Evolutionary conservation across 2,329 filamentous ascomycete species (phyloP).

Genomic region (Knufia fluminis): DNA sequence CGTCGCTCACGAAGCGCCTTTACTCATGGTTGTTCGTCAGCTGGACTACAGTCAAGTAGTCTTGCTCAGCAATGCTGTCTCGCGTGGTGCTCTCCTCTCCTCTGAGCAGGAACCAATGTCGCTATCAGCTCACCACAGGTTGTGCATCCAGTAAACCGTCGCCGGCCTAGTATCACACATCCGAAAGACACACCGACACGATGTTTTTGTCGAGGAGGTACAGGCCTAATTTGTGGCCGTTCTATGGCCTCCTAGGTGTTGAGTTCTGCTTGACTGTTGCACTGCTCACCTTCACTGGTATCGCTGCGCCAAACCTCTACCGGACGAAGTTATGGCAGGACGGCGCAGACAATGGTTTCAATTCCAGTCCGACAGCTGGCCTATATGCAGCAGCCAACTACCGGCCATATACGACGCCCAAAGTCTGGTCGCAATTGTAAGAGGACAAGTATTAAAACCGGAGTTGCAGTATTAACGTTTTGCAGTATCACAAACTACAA

Average conservation of each 20-base stretch:
- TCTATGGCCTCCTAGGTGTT: constrained; percentile 44
- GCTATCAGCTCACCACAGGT: not conserved
- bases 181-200: constrained; percentile 1
- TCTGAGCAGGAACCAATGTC: not conserved
- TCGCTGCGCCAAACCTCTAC: constrained; percentile 53
- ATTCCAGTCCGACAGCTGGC: constrained; percentile 48
- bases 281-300: constrained; percentile 51
- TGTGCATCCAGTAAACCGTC: not conserved
- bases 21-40: not conserved
- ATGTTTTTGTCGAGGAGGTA: constrained; percentile 47
- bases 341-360: constrained; percentile 53
- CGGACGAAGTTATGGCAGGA: constrained; percentile 54
- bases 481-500: constrained; percentile 52
- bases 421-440: constrained; percentile 54
- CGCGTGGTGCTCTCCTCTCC: not conserved
- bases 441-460: constrained; percentile 30
- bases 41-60: not conserved
- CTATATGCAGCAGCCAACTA: constrained; percentile 54
- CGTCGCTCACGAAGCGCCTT: not conserved
- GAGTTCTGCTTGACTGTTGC: constrained; percentile 51
- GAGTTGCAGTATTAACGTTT: constrained; percentile 11
- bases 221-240: constrained; percentile 38
- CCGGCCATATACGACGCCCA: constrained; percentile 42
- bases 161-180: not conserved
- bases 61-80: not conserved